Evolutionary conservation across 2,329 filamentous ascomycete genomes (phyloP).

Genomic region (Neofusicoccum laricinum): DNA sequence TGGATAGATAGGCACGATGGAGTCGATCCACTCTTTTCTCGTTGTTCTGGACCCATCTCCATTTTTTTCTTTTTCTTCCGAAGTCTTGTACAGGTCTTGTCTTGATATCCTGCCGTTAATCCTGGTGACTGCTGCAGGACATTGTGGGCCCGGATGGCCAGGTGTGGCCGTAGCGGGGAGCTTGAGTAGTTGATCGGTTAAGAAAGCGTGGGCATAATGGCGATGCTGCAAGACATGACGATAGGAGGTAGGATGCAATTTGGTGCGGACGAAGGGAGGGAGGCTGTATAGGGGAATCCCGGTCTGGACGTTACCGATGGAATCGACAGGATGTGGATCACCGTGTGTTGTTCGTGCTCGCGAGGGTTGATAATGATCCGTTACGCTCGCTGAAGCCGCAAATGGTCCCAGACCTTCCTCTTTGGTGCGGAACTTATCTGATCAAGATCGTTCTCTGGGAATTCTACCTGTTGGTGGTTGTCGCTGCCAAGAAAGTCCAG

Average conservation of each 20-base stretch:
- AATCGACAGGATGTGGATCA: too few relatives aligned
- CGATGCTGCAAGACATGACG: too few relatives aligned
- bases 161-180: not conserved
- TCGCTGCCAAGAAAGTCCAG: not conserved
- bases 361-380: not conserved
- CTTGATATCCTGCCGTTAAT: slow-evolving; percentile 1
- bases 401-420: not conserved
- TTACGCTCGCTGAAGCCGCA: not conserved
- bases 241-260: too few relatives aligned
- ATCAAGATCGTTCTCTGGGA: not conserved
- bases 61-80: too few relatives aligned
- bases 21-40: too few relatives aligned
- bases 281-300: not conserved
- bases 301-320: too few relatives aligned
- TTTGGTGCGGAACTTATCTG: not conserved
- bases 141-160: not conserved
- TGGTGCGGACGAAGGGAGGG: not conserved
- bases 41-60: too few relatives aligned
- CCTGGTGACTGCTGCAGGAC: too few relatives aligned
- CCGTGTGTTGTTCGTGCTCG: not conserved
- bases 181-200: not conserved
- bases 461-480: not conserved
- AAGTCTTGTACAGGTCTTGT: not conserved
- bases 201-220: slow-evolving; percentile 3
- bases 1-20: too few relatives aligned